Conservation (phyloP, 2,329 filamentous ascomycete genomes). For the Penicillium psychrosexuale region DNA sequence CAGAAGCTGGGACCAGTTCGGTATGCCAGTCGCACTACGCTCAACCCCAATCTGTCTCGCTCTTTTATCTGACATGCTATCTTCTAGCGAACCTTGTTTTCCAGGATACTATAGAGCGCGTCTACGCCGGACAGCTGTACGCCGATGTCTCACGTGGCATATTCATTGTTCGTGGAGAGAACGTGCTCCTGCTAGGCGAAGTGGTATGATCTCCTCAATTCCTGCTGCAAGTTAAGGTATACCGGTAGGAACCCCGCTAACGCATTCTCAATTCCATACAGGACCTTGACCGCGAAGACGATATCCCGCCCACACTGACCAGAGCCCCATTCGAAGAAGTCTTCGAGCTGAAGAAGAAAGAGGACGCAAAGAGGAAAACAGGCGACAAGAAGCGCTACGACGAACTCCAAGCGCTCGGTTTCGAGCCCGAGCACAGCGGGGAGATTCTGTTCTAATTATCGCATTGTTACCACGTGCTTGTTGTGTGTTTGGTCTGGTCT, state of each 20-base stretch:
- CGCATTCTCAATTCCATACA: conserved; percentile 20
- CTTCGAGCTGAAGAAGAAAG: conserved; percentile 68
- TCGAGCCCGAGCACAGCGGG: conserved; percentile 79
- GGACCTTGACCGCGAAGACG: conserved; percentile 93
- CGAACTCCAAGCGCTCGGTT: conserved; percentile 74
- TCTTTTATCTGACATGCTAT: not conserved
- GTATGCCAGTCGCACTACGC: conserved; percentile 51
- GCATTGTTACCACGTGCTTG: not conserved
- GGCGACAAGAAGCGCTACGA: conserved; percentile 69
- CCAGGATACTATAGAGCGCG: conserved; percentile 84
- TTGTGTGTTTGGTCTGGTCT: not conserved
- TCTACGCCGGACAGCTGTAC: conserved; percentile 72
- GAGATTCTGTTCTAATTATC: conserved; percentile 64
- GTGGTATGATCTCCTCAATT: conserved; percentile 53
- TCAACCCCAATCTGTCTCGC: not conserved
- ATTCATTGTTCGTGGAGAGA: conserved; percentile 91
- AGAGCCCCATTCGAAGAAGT: conserved; percentile 67
- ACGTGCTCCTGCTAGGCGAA: conserved; percentile 91
- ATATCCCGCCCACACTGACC: conserved; percentile 67
- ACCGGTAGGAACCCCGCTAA: not conserved
- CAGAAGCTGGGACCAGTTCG: conserved; percentile 96
- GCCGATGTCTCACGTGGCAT: conserved; percentile 82
- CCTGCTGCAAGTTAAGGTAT: no score
- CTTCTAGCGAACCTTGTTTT: conserved; percentile 83
- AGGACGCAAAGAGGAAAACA: conserved; percentile 65